Base-by-base conservation (phyloP, 2,329 filamentous ascomycete genomes). In the Amesomyces nigricolor region DNA sequence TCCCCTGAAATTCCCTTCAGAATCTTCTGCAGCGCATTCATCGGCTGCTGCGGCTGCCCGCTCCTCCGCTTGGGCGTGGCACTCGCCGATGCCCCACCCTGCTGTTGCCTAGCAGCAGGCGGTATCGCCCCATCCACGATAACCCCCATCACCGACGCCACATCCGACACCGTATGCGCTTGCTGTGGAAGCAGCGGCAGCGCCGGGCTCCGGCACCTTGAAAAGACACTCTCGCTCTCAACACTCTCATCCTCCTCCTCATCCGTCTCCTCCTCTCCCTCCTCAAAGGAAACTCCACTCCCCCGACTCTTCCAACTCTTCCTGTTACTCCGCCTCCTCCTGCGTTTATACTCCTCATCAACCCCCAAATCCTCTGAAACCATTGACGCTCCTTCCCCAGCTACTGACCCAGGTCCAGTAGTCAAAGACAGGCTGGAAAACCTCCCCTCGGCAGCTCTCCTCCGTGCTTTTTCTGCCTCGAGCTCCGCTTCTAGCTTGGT, bases 191-290 rank as follows among this genome's bases (percentile, higher is more conserved):
- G 13, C 16, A 32, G 29, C 19, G 47, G 26, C 22, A 75, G 68
- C 1, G 80, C 79, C 2, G 82, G 82, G 62, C 80, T 84, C 22
- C 81, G 73, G 38, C 78, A 78, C 40, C 81, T 72, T 13, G 81
- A 85, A 63, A 86, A 86, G 39, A 86, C 74, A 64, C 80, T 84
- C 60, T 77, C 76, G 59, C 67, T 72, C 61, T 73, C 72, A 29
- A 67, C 69, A 59, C 68, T 72, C 46, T 81, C 80, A 30, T 76
- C 69, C 54, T 78, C 82, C 16, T 78, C 81, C 54, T 75, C 54
- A 10, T 56, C 56, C 9, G 37, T 40, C 13, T 51, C 80, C 30
- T 76, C 70, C 51, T 77, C 82, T n/a, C 77, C 81, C 53, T 79
- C 78, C 54, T 73, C 40, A 9, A 35, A 35, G 3, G 32, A 10